Evolutionary conservation across 2,329 filamentous ascomycete genomes (phyloP), one percentile per base, ranked within the genome.

Genomic region (Chrysosporium keratinophilum): DNA sequence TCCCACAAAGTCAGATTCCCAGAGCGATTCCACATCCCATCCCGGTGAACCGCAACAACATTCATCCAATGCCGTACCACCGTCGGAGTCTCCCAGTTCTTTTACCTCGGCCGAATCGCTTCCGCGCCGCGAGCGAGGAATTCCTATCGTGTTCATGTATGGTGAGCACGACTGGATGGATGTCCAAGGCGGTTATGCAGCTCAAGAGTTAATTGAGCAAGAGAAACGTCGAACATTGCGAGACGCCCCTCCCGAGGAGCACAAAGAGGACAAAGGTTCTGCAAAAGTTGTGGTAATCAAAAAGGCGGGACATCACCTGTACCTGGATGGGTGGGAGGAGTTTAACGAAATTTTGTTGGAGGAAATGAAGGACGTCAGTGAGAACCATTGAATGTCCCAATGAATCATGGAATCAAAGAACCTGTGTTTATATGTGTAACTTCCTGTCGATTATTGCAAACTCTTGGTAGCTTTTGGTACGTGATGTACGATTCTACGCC

Each of bases 101-200:
- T 39, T 35, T n/a, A 9, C 42, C 31, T 28, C 41, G 14, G 44
- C 42, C 4, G 34, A 41, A 20, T 5, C 19, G 5, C 44, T 62
- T 12, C 54, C 64, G 14, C 60, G 63, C 19, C 68, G 74, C 9
- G 80, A 82, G 61, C 85, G 78, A 0, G 89, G 90, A 1, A 76
- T 89, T 48, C 91, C 93, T 0, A 76, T 97, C 33, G 79, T 97
- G 7, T 80, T 98, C 66, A 90, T 97, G 86, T 98, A 98, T 66
- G 93, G 93, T 58, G 90, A 97, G 63, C 84, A 93, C 64, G 93
- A 98, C 74, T 98, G 93, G 93, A 98, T 98, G 93, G 93, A 98
- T 61, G 83, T 93, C 7, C 82, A 82, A 0, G 93, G 90, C 28
- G 93, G 93, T 0, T 81, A 83, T 45, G 88, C 86, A 0, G 83